phyloP scores from a whole-genome alignment of 371 early-diverging fungal genomes.

The Haplosporangium sp. region DNA sequence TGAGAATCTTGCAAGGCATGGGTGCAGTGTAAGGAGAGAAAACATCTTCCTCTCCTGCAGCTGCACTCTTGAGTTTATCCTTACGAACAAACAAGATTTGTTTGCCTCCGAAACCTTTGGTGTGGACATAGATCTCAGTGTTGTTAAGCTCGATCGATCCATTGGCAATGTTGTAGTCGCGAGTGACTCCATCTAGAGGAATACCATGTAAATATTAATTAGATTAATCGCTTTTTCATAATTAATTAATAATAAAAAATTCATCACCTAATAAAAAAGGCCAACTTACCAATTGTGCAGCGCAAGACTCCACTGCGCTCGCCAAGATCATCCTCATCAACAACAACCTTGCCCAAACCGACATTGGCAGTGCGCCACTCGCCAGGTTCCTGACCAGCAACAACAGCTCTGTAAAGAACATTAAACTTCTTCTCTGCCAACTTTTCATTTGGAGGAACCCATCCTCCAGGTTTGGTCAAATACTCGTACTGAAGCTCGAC shows the following conservation, averaged over 20 bases:
- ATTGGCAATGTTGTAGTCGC: constrained; percentile 68
- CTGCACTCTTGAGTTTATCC: constrained; percentile 62
- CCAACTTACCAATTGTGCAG: constrained; percentile 60
- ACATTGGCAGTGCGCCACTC: constrained; percentile 49
- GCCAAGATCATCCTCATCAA: constrained; percentile 53
- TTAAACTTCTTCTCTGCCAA: constrained; percentile 54
- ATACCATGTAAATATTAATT: neutral
- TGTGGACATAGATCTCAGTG: constrained; percentile 66
- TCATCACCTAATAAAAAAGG: neutral
- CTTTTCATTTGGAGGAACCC: constrained; percentile 57
- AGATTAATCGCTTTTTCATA: neutral
- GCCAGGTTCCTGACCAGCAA: constrained; percentile 38
- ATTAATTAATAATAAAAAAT: neutral
- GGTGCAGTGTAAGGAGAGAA: constrained; percentile 79
- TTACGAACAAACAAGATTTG: constrained; percentile 63
- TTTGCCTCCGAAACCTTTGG: constrained; percentile 62
- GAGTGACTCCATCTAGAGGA: constrained; percentile 62
- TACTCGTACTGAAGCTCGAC: constrained; percentile 63
- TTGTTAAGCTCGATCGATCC: constrained; percentile 61
- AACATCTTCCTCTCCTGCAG: constrained; percentile 57
- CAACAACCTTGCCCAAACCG: constrained; percentile 40
- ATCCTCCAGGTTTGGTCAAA: constrained; percentile 51
- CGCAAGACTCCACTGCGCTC: constrained; percentile 59
- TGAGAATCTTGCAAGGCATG: constrained; percentile 81
- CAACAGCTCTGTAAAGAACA: constrained; percentile 42